These are phyloP conservation scores for Odonthalia washingtoniensis DNA, from an alignment of 31 red algal genomes.

Conservation along the genomic window DNA sequence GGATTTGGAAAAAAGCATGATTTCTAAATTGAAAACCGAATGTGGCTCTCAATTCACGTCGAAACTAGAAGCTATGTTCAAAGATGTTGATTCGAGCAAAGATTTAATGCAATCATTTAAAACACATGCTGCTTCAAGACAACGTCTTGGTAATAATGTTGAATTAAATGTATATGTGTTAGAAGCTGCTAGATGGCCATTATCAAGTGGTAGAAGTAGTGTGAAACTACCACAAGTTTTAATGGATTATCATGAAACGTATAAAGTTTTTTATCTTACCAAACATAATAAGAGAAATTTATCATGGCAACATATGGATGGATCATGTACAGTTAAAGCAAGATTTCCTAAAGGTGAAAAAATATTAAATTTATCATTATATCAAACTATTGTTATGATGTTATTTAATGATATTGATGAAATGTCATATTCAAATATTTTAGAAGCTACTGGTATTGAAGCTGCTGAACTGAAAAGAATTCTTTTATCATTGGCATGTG, in stretches of 20 bases:
- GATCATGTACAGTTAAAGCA: slow-evolving; percentile 78
- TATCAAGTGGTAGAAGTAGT: slow-evolving; percentile 50
- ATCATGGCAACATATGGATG: slow-evolving; percentile 89
- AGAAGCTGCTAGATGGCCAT: slow-evolving; percentile 89
- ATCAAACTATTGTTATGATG: slow-evolving; percentile 93
- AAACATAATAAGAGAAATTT: slow-evolving; percentile 88
- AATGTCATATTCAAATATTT: slow-evolving; percentile 69
- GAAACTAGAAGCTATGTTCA: slow-evolving; percentile 98
- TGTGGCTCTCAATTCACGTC: slow-evolving; percentile 95
- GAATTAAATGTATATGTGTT: slow-evolving; percentile 89
- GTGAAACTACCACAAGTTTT: slow-evolving; percentile 87
- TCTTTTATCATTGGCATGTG: slow-evolving; percentile 90
- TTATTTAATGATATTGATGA: slow-evolving; percentile 91
- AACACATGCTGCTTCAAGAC: slow-evolving; percentile 49
- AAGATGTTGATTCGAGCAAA: slow-evolving; percentile 90
- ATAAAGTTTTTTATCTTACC: slow-evolving; percentile 89
- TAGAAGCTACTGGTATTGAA: slow-evolving; percentile 82
- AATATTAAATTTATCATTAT: slow-evolving; percentile 84
- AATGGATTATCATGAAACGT: slow-evolving; percentile 81
- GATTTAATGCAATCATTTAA: slow-evolving; percentile 90
- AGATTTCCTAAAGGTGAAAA: slow-evolving; percentile 85
- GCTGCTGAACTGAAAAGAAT: slow-evolving; percentile 83
- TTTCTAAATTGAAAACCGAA: slow-evolving; percentile 95
- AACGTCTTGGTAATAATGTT: slow-evolving; percentile 49
- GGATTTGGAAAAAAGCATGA: slow-evolving; percentile 95